phyloP scores from a whole-genome alignment of 148 eudicot genomes.

The Limonium bicolor region DNA sequence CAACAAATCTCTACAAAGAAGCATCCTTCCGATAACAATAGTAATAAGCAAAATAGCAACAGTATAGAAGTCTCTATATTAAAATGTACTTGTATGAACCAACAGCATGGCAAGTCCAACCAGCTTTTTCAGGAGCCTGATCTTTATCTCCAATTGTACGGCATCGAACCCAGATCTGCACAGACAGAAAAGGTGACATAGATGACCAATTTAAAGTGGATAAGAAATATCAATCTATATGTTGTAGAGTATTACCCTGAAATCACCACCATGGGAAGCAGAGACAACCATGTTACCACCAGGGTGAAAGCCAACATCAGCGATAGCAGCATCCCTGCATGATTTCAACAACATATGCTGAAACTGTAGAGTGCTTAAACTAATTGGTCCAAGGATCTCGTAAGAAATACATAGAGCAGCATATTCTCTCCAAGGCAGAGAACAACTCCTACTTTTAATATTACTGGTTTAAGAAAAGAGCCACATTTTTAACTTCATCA shows the following conservation, averaged over 20 bases:
- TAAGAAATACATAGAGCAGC: too few species aligned
- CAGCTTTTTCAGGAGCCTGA: slow-evolving; percentile 22
- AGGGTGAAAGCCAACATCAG: slow-evolving; percentile 71
- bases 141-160: slow-evolving; percentile 19
- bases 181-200: slow-evolving; percentile 1
- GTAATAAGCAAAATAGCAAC: too few species aligned
- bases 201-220: not conserved
- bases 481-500: too few species aligned
- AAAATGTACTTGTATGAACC: slow-evolving; percentile 80
- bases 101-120: slow-evolving; percentile 95
- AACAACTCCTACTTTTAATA: too few species aligned
- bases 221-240: too few species aligned
- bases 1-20: too few species aligned
- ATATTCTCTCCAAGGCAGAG: too few species aligned
- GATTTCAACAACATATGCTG: not conserved
- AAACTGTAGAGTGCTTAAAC: too few species aligned
- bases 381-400: too few species aligned
- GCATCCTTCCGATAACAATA: too few species aligned
- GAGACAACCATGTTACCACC: slow-evolving; percentile 53
- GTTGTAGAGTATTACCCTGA: slow-evolving; percentile 39
- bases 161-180: slow-evolving; percentile 56
- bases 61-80: too few species aligned
- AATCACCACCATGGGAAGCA: slow-evolving; percentile 76
- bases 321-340: slow-evolving; percentile 62
- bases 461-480: too few species aligned